Base-by-base conservation (phyloP, 345 rosid species). In the Gossypium australe region DNA sequence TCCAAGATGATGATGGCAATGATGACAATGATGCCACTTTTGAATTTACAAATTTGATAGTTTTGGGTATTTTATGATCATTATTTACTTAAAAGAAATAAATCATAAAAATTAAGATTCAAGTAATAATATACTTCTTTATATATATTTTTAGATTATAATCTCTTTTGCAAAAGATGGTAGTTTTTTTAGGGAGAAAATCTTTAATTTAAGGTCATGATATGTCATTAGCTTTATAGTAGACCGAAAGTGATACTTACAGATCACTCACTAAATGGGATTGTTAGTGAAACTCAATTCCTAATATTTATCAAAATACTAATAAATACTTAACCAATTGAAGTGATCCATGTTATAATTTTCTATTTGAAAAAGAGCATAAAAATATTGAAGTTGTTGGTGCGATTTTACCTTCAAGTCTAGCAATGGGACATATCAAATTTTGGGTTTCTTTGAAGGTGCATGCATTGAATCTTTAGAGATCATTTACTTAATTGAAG, bases 391-490 rank as follows among this genome's bases (percentile, higher is more conserved):
- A 67, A 47, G 57, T 49, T 49, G 44, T 25, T 69, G 72, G 45
- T 16, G 45, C 45, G 43, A 9, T 47, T 29, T 13, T 47, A 2
- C 16, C 56, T 47, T 47, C 3, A 27, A 67, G 27, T 67, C 56
- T 47, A 13, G 1, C 71, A 67, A 11, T 12, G 22, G 53, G 9
- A 1, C 11, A 38, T 9, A 38, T 41, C 4, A 41, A 41, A 17
- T 11, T 18, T 27, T 66, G n/a, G 29, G 51, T 43, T 66, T 20
- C 13, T 57, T 56, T 20, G 29, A 47, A 47, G 71, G 43, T 48
- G 57, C 71, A 67, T 67, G 57, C 71, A 48, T 67, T 48, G 4
- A 24, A 48, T 67, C 71, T 67, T 47, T 48, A 2, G 55, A 67
- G 43, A 67, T 57, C 16, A 58, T 48, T 67, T 1, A 47, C 56